phyloP scores from a whole-genome alignment of 148 eudicot species.

The Camellia sinensis region DNA sequence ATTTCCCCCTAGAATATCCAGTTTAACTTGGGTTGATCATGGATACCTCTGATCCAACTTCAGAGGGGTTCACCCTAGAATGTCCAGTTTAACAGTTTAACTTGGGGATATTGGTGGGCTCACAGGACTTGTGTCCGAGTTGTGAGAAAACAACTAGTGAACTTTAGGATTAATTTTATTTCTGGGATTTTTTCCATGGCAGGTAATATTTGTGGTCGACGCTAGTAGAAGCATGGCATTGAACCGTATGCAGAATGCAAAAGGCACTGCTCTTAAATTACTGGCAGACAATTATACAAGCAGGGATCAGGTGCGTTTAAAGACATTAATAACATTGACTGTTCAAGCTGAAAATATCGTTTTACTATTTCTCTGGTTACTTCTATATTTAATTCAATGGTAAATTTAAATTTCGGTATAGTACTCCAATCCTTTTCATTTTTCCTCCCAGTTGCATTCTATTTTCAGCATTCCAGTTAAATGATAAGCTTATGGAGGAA shows the following conservation, averaged over 20 bases:
- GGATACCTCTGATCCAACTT: background rate
- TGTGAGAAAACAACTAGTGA: background rate
- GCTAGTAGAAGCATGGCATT: constrained; percentile 99
- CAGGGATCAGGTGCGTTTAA: constrained; percentile 82
- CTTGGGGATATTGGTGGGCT: too few relatives aligned
- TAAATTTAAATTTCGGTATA: background rate
- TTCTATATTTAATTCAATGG: background rate
- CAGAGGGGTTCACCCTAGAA: too few relatives aligned
- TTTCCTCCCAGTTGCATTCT: background rate
- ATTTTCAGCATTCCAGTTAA: background rate
- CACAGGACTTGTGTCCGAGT: background rate
- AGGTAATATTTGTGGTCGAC: constrained; percentile 98
- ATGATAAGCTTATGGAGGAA: background rate
- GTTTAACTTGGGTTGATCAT: constrained; percentile 4
- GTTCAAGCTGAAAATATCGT: background rate
- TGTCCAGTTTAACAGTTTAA: too few relatives aligned
- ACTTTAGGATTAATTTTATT: background rate
- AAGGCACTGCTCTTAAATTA: constrained; percentile 94
- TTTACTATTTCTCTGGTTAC: background rate
- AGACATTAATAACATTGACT: background rate
- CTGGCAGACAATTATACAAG: constrained; percentile 96
- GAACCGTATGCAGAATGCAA: constrained; percentile 98
- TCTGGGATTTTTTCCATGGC: constrained; percentile 15
- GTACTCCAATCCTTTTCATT: background rate
- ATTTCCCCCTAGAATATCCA: background rate